Evolutionary conservation across 306 rosid genomes (phyloP).

Genomic region (Vigna reflexopilosa): DNA sequence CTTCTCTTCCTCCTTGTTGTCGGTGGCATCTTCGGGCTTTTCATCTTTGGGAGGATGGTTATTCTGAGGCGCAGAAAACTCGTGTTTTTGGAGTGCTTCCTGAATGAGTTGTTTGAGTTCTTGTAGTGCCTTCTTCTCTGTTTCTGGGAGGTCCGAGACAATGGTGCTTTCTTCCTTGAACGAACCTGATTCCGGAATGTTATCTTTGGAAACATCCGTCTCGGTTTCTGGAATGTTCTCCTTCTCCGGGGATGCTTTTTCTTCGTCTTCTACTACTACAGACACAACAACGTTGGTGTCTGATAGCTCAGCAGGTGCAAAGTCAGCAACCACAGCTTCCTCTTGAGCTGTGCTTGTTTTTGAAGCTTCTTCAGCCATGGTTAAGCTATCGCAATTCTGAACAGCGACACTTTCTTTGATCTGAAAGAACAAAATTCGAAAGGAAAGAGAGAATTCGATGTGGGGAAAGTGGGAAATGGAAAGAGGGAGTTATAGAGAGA

Average conservation of each 20-base stretch:
- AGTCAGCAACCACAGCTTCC: constrained; percentile 39
- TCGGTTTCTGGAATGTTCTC: constrained; percentile 9
- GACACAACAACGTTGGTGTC: neutral
- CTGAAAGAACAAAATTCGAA: neutral
- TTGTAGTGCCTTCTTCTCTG: constrained; percentile 63
- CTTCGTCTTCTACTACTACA: constrained; percentile 2
- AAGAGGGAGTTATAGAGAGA: constrained; percentile 19
- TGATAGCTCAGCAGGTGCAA: constrained; percentile 30
- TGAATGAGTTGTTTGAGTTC: constrained; percentile 64
- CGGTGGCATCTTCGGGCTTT: neutral
- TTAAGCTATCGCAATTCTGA: no score
- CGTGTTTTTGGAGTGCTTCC: constrained; percentile 62
- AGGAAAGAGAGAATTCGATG: neutral
- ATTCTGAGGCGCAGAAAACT: constrained; percentile 45
- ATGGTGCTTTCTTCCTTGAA: constrained; percentile 72
- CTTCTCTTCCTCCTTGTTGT: neutral
- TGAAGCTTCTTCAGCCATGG: constrained; percentile 56
- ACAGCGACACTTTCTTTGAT: neutral
- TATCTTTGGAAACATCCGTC: constrained; percentile 41
- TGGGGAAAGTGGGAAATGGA: constrained; percentile 38
- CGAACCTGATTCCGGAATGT: constrained; percentile 44
- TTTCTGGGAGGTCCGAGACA: constrained; percentile 61
- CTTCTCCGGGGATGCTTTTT: neutral
- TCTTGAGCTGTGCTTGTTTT: constrained; percentile 42
- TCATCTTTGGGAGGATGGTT: constrained; percentile 36